phyloP scores from a whole-genome alignment of 2,329 filamentous ascomycete genomes.

The Rhynchosporium secalis region DNA sequence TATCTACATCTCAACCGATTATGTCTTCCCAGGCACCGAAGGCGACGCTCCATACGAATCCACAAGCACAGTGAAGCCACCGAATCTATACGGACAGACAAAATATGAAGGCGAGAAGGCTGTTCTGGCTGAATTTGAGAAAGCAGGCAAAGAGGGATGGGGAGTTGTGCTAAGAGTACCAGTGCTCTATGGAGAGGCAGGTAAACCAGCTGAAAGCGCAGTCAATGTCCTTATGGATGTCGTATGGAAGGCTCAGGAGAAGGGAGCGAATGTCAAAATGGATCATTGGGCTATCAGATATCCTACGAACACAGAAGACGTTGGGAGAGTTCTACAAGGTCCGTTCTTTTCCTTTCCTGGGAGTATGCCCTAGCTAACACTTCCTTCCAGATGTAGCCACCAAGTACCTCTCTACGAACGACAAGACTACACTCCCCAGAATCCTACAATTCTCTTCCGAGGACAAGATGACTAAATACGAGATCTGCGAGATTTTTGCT shows the following conservation, averaged over 20 bases:
- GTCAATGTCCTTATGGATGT: conserved; percentile 78
- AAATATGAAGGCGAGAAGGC: conserved; percentile 71
- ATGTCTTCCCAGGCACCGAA: conserved; percentile 70
- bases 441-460: conserved; percentile 86
- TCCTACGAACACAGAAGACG: conserved; percentile 87
- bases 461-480: conserved; percentile 84
- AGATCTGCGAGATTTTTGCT: conserved; percentile 77
- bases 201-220: conserved; percentile 72
- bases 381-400: conserved; percentile 60
- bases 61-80: conserved; percentile 62
- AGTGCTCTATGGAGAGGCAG: conserved; percentile 77
- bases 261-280: conserved; percentile 66
- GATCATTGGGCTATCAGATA: conserved; percentile 84
- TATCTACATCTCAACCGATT: conserved; percentile 81
- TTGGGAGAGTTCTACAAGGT: conserved; percentile 74
- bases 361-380: conserved; percentile 11
- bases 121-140: conserved; percentile 61
- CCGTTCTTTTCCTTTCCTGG: conserved; percentile 37
- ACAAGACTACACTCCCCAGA: conserved; percentile 58
- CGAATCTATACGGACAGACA: conserved; percentile 78
- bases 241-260: conserved; percentile 71
- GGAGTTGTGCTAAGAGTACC: conserved; percentile 77
- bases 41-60: conserved; percentile 84
- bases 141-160: conserved; percentile 51
- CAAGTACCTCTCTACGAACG: conserved; percentile 60